These are phyloP conservation scores for Dioscorea cayenensis DNA, from an alignment of 116 monocot genomes.

Conservation along the genomic window DNA sequence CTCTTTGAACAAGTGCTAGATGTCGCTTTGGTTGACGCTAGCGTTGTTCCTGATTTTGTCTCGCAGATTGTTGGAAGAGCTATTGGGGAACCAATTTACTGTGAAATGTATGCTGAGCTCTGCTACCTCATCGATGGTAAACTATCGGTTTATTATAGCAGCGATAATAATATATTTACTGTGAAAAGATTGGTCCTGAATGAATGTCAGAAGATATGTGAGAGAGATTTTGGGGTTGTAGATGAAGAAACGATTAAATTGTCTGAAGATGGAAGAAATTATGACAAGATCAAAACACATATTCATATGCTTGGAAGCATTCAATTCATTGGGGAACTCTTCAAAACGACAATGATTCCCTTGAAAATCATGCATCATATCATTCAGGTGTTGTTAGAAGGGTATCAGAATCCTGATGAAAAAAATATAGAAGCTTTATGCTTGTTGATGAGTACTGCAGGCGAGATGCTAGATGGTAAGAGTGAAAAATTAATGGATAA, in stretches of 20 bases:
- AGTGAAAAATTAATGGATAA: not conserved
- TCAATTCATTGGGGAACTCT: slow-evolving; percentile 58
- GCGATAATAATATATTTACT: slow-evolving; percentile 46
- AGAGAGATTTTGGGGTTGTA: slow-evolving; percentile 31
- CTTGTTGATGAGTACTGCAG: slow-evolving; percentile 62
- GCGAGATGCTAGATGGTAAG: slow-evolving; percentile 45
- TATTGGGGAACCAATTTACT: slow-evolving; percentile 59
- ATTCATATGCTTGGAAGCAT: slow-evolving; percentile 25
- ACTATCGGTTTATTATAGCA: slow-evolving; percentile 23
- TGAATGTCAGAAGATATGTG: slow-evolving; percentile 63
- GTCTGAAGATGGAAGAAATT: slow-evolving; percentile 33
- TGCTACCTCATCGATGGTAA: slow-evolving; percentile 32
- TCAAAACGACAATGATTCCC: slow-evolving; percentile 56
- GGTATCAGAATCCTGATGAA: slow-evolving; percentile 42
- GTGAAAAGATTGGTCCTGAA: slow-evolving; percentile 57
- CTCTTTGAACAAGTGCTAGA: slow-evolving; percentile 39
- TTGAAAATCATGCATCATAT: slow-evolving; percentile 58
- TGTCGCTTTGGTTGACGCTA: slow-evolving; percentile 36
- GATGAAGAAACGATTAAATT: slow-evolving; percentile 45
- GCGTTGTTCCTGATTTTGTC: slow-evolving; percentile 44
- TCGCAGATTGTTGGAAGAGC: slow-evolving; percentile 71
- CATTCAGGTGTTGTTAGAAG: slow-evolving; percentile 41
- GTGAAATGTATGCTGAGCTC: slow-evolving; percentile 66
- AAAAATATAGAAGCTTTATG: slow-evolving; percentile 60
- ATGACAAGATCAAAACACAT: slow-evolving; percentile 16